These are phyloP conservation scores for Cucurbita pepo DNA, from an alignment of 306 rosid species.

Conservation along the genomic window DNA sequence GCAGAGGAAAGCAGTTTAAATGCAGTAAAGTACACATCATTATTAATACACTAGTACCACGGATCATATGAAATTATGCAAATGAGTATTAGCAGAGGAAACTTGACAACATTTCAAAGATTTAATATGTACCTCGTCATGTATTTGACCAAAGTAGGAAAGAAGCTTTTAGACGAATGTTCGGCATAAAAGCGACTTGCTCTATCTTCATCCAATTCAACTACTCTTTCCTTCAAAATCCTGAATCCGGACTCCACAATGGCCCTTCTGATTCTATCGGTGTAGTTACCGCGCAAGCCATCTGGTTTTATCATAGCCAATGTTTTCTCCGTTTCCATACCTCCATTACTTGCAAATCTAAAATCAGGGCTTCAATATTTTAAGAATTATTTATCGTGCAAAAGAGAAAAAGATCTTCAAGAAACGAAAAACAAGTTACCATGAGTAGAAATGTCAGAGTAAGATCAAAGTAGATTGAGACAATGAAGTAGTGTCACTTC, in stretches of 20 bases:
- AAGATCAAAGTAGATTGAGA: neutral
- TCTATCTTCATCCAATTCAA: constrained; percentile 45
- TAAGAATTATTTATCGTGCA: neutral
- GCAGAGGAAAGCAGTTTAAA: neutral
- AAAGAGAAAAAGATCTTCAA: neutral
- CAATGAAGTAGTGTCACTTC: neutral
- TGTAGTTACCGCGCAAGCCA: constrained; percentile 50
- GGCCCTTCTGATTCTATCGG: constrained; percentile 40
- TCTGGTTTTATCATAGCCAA: constrained; percentile 79
- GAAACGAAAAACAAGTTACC: neutral
- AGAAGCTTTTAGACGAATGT: constrained; percentile 59
- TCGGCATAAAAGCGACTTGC: constrained; percentile 51
- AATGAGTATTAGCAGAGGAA: neutral
- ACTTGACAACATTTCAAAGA: neutral
- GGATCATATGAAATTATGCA: neutral
- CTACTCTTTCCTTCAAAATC: constrained; percentile 31
- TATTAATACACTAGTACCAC: neutral
- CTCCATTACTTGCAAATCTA: constrained; percentile 32
- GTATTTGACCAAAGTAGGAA: constrained; percentile 46
- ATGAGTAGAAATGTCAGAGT: neutral
- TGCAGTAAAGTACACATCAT: neutral
- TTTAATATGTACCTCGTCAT: constrained; percentile 53
- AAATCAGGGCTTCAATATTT: neutral
- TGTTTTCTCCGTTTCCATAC: constrained; percentile 29
- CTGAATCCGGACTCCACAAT: constrained; percentile 41